These are phyloP conservation scores for Strigomonas galati DNA, from an alignment of 208 protist genomes.

Conservation along the genomic window DNA sequence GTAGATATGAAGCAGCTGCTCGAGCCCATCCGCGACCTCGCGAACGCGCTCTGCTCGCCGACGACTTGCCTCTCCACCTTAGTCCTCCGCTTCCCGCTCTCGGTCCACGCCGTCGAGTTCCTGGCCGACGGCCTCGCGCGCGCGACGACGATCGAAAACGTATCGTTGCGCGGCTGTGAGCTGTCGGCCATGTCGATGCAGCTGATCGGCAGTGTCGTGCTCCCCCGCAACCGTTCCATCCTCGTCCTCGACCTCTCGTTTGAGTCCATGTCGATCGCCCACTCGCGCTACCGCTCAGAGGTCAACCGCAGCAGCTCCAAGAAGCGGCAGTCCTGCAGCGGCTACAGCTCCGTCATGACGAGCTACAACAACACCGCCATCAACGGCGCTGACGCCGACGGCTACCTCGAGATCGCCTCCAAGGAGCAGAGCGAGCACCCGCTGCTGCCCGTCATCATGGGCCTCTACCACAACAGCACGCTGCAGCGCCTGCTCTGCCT, in stretches of 20 bases:
- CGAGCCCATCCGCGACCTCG: slow-evolving; percentile 28
- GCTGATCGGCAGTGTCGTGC: slow-evolving; percentile 27
- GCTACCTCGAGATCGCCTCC: slow-evolving; percentile 16
- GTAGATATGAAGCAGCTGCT: slow-evolving; percentile 19
- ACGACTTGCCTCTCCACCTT: slow-evolving; percentile 37
- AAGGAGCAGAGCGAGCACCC: slow-evolving; percentile 42
- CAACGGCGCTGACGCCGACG: slow-evolving; percentile 12
- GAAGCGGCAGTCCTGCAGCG: slow-evolving; percentile 18
- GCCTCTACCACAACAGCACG: slow-evolving; percentile 44
- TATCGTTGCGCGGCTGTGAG: slow-evolving; percentile 52
- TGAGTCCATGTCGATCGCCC: slow-evolving; percentile 40
- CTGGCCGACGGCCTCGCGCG: slow-evolving; percentile 37
- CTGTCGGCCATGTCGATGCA: slow-evolving; percentile 33
- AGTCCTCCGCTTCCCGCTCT: slow-evolving; percentile 52
- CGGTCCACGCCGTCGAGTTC: slow-evolving; percentile 35
- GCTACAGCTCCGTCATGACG: slow-evolving; percentile 1
- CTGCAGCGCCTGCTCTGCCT: slow-evolving; percentile 46
- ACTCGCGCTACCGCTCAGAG: slow-evolving; percentile 36
- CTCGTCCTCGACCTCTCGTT: slow-evolving; percentile 52
- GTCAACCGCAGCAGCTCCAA: slow-evolving; percentile 30
- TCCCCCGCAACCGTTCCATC: slow-evolving; percentile 36
- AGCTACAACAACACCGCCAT: background rate
- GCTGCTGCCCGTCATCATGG: slow-evolving; percentile 53
- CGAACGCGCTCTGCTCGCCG: slow-evolving; percentile 24
- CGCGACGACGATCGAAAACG: slow-evolving; percentile 30